Evolutionary conservation across 2,329 filamentous ascomycete species (phyloP), one percentile per base, ranked within the genome.

Genomic region (Fusarium citri): DNA sequence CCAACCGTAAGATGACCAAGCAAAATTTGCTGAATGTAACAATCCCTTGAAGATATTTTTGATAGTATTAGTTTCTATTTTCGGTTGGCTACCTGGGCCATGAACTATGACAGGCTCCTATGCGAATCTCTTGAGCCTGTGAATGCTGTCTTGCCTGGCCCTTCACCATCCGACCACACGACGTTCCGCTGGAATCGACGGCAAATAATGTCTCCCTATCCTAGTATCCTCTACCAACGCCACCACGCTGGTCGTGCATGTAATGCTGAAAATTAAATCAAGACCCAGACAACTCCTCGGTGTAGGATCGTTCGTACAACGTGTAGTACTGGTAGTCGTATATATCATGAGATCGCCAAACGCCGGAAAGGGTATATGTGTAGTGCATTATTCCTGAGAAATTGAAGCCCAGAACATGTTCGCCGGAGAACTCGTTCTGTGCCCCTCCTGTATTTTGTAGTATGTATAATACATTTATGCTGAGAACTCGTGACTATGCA

Each of bases 281-380:
- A 51, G 43, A 28, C 49, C 30, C 28, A 26, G 26, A 42, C 45
- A 49, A 41, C 40, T 55, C 18, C 59, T 65, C 50, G 23, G 22
- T 64, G 54, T 26, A 60, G 59, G 43, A 50, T 49, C 25, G 46
- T 53, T 46, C 37, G 43, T 42, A 55, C 55, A 47, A 46, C 31
- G 51, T 22, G 34, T 46, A 45, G 46, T 53, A 43, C 55, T 60
- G 37, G 37, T 68, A 37, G 57, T 71, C 64, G 45, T 71, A 50
- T 59, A 55, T 61, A 51, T 71, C 68, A 71, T 71, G 30, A 71
- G 45, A 48, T 61, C 50, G 42, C 51, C 50, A 64, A 64, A 71
- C 68, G 58, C 64, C 67, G 57, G 53, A 22, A 64, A 50, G 58
- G 59, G 68, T 71, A 68, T 71, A 58, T 61, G 20, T 65, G 26